A percentile compares a stretch with the other conserved stretches of the same genome.
Conservation (phyloP, 192 early-diverging fungal genomes). For the Martensiomyces pterosporus region DNA sequence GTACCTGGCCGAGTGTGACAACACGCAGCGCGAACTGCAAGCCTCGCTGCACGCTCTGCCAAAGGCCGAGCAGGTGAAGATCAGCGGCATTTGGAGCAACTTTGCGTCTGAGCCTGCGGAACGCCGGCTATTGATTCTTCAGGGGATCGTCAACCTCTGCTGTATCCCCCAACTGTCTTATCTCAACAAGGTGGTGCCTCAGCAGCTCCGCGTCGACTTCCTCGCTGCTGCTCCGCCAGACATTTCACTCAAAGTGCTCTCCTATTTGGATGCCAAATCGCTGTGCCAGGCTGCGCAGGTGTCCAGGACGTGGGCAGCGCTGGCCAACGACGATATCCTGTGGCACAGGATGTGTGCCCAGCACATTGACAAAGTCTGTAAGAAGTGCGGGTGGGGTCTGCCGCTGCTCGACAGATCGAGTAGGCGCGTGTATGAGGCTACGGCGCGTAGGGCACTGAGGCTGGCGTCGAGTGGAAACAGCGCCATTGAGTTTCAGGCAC, state of each 20-base stretch:
- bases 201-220: slow-evolving; percentile 80
- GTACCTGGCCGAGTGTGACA: slow-evolving; percentile 39
- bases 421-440: slow-evolving; percentile 49
- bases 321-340: slow-evolving; percentile 88
- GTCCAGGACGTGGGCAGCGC: slow-evolving; percentile 68
- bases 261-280: slow-evolving; percentile 86
- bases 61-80: slow-evolving; percentile 53
- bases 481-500: background rate
- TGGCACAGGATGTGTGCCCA: slow-evolving; percentile 98
- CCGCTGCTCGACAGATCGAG: slow-evolving; percentile 71
- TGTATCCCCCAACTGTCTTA: slow-evolving; percentile 87
- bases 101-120: slow-evolving; percentile 66
- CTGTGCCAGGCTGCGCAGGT: slow-evolving; percentile 92
- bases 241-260: slow-evolving; percentile 77
- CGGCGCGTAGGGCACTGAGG: slow-evolving; percentile 32
- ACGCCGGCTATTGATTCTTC: slow-evolving; percentile 64
- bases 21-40: slow-evolving; percentile 40
- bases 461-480: slow-evolving; percentile 23
- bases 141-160: slow-evolving; percentile 74
- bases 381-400: slow-evolving; percentile 95
- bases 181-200: slow-evolving; percentile 64
- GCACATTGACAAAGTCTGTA: slow-evolving; percentile 94
- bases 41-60: slow-evolving; percentile 60
- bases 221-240: slow-evolving; percentile 72
- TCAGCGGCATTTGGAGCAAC: slow-evolving; percentile 66